Percentiles rank a stretch among this genome's conserved stretches.
Conservation (phyloP, 768 basidiomycete species). For the Russula olivacea region DNA sequence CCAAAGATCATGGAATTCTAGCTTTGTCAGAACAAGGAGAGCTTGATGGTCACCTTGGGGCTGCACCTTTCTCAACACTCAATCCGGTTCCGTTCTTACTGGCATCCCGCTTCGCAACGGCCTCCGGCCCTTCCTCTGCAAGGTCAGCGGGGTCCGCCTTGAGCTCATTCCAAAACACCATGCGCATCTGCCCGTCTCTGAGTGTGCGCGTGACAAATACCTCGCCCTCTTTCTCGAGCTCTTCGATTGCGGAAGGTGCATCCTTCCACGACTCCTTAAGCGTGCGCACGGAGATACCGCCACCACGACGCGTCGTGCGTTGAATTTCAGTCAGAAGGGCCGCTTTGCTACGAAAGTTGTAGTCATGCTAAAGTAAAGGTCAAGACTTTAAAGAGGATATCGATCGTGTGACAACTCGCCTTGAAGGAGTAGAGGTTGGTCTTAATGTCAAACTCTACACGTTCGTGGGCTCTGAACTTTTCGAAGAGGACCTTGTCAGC, state of each 20-base stretch:
- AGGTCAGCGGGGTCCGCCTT: constrained; percentile 44
- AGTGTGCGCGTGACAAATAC: constrained; percentile 81
- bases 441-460: constrained; percentile 72
- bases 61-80: constrained; percentile 73
- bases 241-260: constrained; percentile 75
- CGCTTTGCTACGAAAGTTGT: constrained; percentile 77
- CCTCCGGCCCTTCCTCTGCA: constrained; percentile 18
- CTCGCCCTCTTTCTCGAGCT: constrained; percentile 84
- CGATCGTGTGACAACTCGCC: constrained; percentile 37
- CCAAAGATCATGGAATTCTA: constrained; percentile 89
- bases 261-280: constrained; percentile 92
- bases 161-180: constrained; percentile 90
- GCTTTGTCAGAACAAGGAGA: background rate
- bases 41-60: background rate
- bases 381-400: constrained; percentile 15
- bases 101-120: constrained; percentile 18
- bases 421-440: constrained; percentile 85
- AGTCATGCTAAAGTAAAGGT: constrained; percentile 61
- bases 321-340: constrained; percentile 82
- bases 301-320: constrained; percentile 74
- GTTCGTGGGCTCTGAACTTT: constrained; percentile 77
- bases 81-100: constrained; percentile 60
- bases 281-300: constrained; percentile 76
- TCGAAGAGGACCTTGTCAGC: constrained; percentile 66
- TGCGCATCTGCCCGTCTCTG: constrained; percentile 75